Percentiles rank a stretch among this genome's conserved stretches.
These are phyloP conservation scores for Tephrocybe sp. DNA, from an alignment of 768 basidiomycete species.

Conservation along the genomic window DNA sequence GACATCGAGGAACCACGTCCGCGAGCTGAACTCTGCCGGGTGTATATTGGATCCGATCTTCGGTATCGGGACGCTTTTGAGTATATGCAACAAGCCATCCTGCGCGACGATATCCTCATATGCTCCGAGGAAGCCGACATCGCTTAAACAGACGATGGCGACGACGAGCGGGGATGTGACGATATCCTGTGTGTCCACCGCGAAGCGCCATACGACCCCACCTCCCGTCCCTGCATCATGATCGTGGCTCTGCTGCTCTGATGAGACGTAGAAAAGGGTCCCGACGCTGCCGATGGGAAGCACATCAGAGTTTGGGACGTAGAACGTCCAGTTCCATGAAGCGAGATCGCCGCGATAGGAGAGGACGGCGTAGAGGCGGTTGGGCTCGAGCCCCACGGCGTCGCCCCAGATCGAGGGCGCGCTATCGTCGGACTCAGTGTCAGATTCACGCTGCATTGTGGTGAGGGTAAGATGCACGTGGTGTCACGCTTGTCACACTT, in stretches of 20 bases:
- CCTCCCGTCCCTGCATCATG: no score
- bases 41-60: constrained; percentile 21
- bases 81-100: constrained; percentile 41
- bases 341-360: constrained; percentile 44
- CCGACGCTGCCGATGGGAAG: constrained; percentile 40
- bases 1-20: constrained; percentile 48
- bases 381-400: constrained; percentile 31
- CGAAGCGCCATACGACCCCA: constrained; percentile 35
- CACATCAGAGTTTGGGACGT: constrained; percentile 36
- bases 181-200: constrained; percentile 33
- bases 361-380: constrained; percentile 42
- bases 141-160: constrained; percentile 40
- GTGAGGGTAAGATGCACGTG: no score
- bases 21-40: constrained; percentile 38
- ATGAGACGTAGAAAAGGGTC: constrained; percentile 41
- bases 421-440: constrained; percentile 1
- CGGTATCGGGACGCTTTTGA: constrained; percentile 41
- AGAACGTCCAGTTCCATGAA: constrained; percentile 51
- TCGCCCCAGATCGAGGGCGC: background rate
- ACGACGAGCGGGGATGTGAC: constrained; percentile 39
- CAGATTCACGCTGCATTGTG: no score
- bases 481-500: no score
- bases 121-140: constrained; percentile 37
- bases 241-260: constrained; percentile 22
- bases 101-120: constrained; percentile 41